Base-by-base conservation (phyloP, 2,329 filamentous ascomycete species). In the Chaetomium olivaceum region DNA sequence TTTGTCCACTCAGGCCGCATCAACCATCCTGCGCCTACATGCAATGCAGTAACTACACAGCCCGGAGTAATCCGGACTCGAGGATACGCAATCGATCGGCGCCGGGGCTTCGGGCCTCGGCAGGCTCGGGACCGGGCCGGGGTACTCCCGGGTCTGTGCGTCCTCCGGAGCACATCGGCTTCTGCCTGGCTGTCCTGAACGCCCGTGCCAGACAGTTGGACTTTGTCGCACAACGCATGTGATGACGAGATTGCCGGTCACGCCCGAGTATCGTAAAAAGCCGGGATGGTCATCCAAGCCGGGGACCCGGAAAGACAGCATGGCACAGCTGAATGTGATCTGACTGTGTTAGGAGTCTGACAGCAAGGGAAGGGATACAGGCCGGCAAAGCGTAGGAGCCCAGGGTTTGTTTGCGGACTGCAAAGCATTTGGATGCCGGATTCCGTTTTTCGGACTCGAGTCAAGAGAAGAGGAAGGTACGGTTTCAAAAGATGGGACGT, bases 21-120 rank as follows among this genome's bases (percentile, higher is more conserved):
- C 3, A 6, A 29, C 27, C 33, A 36, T 36, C 33, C 11, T 36
- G 33, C 33, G 33, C 33, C 6, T 36, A 36, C 33, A 12, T 36
- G 11, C 31, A 29, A 9, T 33, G 31, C 9, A 33, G 31, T n/a
- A n/a, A 29, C 6, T 29, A 29, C 31, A 33, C 33, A 36, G 33
- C 12, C 33, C 33, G 33, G 33, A 36, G 33, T 9, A 36, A 36
- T 19, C 39, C 16, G 16, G 39, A 43, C 6, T 19, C 16, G 4
- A 54, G 51, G 51, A 27, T 8, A 21, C 46, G 7, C 29, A 43
- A 27, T 9, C n/a, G 27, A 25, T 19, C 48, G 31, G 57, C 50
- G 12, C 29, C 60, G 16, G 48, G 29, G 48, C 14, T 50, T 60
- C 55, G 64, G 31, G 29, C 64, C 60, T 62, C 60, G 60, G 64